phyloP scores from a whole-genome alignment of 257 asterid genomes.

The Cruciata laevipes region DNA sequence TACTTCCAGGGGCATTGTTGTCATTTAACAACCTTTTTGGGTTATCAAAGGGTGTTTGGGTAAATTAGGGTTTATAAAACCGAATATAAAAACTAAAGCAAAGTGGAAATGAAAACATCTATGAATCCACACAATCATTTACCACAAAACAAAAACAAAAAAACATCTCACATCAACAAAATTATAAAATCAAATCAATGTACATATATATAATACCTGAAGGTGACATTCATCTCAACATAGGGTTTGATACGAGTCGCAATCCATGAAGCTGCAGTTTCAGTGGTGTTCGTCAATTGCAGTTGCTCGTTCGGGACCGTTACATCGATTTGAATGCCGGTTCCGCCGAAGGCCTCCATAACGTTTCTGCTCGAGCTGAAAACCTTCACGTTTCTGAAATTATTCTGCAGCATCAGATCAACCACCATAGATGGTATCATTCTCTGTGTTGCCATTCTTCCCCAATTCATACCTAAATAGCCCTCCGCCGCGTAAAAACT shows the following conservation, averaged over 20 bases:
- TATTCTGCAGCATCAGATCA: slow-evolving; percentile 11
- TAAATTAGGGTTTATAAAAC: too few relatives aligned
- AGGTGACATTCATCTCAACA: background rate
- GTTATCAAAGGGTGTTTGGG: too few relatives aligned
- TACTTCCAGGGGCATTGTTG: too few relatives aligned
- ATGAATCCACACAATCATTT: too few relatives aligned
- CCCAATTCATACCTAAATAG: slow-evolving; percentile 17
- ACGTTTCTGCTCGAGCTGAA: slow-evolving; percentile 6
- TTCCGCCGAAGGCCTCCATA: slow-evolving; percentile 1
- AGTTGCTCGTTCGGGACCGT: slow-evolving; percentile 1
- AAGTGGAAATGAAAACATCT: too few relatives aligned
- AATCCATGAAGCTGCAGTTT: background rate
- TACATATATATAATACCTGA: background rate
- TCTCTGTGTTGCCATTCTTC: slow-evolving; percentile 12
- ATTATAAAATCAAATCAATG: too few relatives aligned
- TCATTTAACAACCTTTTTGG: too few relatives aligned
- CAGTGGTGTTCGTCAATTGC: accelerated
- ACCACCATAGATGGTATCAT: slow-evolving; percentile 22
- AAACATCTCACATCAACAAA: too few relatives aligned
- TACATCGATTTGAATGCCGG: background rate
- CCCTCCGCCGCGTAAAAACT: background rate
- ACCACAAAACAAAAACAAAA: too few relatives aligned
- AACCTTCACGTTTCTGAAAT: slow-evolving; percentile 3
- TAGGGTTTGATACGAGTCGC: background rate
- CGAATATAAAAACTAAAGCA: too few relatives aligned